A percentile compares a stretch with the other conserved stretches of the same genome.
Evolutionary conservation across 108 stramenopile species (phyloP).

Genomic region (Discostella stelligeroides): DNA sequence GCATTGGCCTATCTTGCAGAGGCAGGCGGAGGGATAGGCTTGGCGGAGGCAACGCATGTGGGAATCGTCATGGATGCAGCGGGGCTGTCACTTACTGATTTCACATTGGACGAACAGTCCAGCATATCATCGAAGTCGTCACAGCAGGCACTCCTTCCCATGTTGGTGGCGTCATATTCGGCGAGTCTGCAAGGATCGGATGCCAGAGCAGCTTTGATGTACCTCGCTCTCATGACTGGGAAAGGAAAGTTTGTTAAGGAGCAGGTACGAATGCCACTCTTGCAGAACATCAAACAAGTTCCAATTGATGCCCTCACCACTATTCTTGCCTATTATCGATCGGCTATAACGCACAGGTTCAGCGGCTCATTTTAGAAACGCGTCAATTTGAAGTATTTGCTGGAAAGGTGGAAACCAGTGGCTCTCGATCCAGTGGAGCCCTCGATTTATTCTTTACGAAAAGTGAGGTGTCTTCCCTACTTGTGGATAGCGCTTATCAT

Average conservation of each 20-base stretch:
- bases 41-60: slow-evolving; percentile 76
- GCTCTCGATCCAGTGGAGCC: slow-evolving; percentile 47
- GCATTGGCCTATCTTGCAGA: slow-evolving; percentile 71
- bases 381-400: slow-evolving; percentile 50
- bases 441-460: slow-evolving; percentile 65
- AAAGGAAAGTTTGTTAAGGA: slow-evolving; percentile 36
- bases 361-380: slow-evolving; percentile 51
- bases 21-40: slow-evolving; percentile 62
- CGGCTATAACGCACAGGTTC: slow-evolving; percentile 15
- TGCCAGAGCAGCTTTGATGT: slow-evolving; percentile 48
- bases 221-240: slow-evolving; percentile 34
- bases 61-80: slow-evolving; percentile 53
- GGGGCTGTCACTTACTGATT: slow-evolving; percentile 35
- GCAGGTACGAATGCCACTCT: slow-evolving; percentile 23
- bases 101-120: not conserved
- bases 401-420: slow-evolving; percentile 47
- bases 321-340: not conserved
- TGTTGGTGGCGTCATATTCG: slow-evolving; percentile 47
- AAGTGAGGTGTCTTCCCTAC: slow-evolving; percentile 56
- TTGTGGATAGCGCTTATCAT: slow-evolving; percentile 53
- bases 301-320: not conserved
- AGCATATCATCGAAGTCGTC: not conserved
- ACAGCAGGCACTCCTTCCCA: slow-evolving; percentile 23
- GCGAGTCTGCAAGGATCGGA: slow-evolving; percentile 49
- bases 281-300: not conserved